Conservation (phyloP, 495 filamentous ascomycete genomes). For the Apiosordaria backusii region DNA sequence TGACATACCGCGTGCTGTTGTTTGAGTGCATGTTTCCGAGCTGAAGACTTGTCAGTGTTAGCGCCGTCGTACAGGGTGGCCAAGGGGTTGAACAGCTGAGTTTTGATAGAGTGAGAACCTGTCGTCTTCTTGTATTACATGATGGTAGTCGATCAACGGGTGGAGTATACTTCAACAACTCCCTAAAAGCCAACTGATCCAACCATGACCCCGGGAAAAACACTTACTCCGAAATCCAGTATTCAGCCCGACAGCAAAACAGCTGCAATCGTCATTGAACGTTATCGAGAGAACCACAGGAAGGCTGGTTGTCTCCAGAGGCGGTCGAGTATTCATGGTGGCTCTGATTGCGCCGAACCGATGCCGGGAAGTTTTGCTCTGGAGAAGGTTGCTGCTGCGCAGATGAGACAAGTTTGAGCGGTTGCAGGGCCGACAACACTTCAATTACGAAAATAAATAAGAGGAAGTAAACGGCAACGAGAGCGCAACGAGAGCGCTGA, state of each 20-base stretch:
- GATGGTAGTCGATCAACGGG: neutral
- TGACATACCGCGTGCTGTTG: slow-evolving; percentile 48
- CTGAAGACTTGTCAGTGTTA: slow-evolving; percentile 59
- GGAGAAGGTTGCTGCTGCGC: neutral
- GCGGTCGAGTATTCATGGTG: slow-evolving; percentile 85
- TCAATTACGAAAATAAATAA: neutral
- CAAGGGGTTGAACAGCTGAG: neutral
- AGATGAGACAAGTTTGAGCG: slow-evolving; percentile 4
- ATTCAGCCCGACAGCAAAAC: slow-evolving; percentile 85
- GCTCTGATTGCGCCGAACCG: neutral
- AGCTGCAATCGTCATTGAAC: slow-evolving; percentile 83
- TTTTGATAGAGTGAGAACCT: neutral
- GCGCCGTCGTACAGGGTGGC: neutral
- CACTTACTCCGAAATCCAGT: slow-evolving; percentile 78
- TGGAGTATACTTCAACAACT: neutral
- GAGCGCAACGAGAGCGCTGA: neutral
- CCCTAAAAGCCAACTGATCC: neutral
- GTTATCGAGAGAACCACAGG: slow-evolving; percentile 76
- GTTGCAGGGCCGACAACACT: neutral
- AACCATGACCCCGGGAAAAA: slow-evolving; percentile 14
- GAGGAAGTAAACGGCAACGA: neutral
- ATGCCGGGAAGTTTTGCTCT: neutral
- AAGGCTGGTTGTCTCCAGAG: slow-evolving; percentile 71
- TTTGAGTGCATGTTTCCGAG: slow-evolving; percentile 70
- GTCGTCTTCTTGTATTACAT: neutral